These are phyloP conservation scores for Cladosporium cucumerinum DNA, from an alignment of 2,329 filamentous ascomycete species.

Conservation along the genomic window DNA sequence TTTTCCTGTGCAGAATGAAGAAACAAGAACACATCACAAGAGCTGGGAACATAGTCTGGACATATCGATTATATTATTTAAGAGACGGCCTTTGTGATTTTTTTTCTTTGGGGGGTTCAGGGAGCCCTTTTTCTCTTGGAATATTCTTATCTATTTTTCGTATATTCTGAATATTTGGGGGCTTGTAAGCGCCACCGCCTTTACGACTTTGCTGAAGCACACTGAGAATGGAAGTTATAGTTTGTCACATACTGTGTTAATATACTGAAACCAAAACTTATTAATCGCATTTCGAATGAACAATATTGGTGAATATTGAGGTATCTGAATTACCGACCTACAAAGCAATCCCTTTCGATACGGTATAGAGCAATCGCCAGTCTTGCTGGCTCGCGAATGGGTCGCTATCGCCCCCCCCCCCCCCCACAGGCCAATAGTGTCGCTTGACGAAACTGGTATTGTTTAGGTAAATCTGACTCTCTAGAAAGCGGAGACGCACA, in stretches of 20 bases:
- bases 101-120: background rate
- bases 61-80: background rate
- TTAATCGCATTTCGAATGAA: background rate
- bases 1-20: conserved; percentile 2
- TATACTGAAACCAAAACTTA: background rate
- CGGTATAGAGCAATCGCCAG: no score
- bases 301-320: background rate
- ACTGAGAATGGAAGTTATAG: background rate
- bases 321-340: no score
- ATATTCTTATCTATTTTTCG: background rate
- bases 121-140: background rate
- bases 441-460: no score
- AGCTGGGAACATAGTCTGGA: background rate
- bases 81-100: background rate
- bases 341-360: no score
- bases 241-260: background rate
- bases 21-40: background rate
- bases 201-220: background rate
- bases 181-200: background rate
- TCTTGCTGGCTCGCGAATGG: no score
- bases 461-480: no score
- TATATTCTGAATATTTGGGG: background rate
- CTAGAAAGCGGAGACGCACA: no score
- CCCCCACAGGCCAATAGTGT: no score
- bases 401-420: no score